Percentiles rank a stretch among this genome's conserved stretches.
Evolutionary conservation across 805 yeast species (phyloP).

Genomic region (Metschnikowia continentalis): DNA sequence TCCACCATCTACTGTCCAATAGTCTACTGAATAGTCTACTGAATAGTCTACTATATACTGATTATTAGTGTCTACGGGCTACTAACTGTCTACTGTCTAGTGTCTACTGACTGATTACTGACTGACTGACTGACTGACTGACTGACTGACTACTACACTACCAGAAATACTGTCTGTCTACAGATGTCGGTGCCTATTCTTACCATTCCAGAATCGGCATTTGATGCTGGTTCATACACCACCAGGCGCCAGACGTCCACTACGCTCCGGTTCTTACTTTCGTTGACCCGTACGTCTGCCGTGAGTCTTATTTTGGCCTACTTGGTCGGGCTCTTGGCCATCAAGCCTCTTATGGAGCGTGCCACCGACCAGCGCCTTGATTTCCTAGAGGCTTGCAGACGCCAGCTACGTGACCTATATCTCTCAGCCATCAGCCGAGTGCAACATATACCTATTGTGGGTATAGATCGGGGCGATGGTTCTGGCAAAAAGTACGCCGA

Average conservation of each 20-base stretch:
- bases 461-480: constrained; percentile 25
- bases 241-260: constrained; percentile 20
- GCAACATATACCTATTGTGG: constrained; percentile 37
- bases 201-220: constrained; percentile 41
- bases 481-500: constrained; percentile 33
- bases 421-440: constrained; percentile 31
- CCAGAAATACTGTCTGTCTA: too few relatives aligned
- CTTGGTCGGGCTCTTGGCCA: constrained; percentile 27
- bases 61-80: too few relatives aligned
- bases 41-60: too few relatives aligned
- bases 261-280: constrained; percentile 25
- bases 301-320: constrained; percentile 26
- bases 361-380: constrained; percentile 30
- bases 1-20: background rate
- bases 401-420: constrained; percentile 33
- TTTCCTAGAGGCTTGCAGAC: constrained; percentile 30
- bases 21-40: background rate
- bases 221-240: constrained; percentile 27
- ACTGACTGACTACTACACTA: too few relatives aligned
- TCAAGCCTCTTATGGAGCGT: constrained; percentile 34
- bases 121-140: too few relatives aligned
- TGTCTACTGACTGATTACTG: too few relatives aligned
- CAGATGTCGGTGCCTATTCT: constrained; percentile 28
- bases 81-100: too few relatives aligned
- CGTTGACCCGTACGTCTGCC: constrained; percentile 34